Evolutionary conservation across 1,284 basidiomycete species (phyloP), one percentile per base, ranked within the genome.

Genomic region (Austroboletus novae-zelandiae): DNA sequence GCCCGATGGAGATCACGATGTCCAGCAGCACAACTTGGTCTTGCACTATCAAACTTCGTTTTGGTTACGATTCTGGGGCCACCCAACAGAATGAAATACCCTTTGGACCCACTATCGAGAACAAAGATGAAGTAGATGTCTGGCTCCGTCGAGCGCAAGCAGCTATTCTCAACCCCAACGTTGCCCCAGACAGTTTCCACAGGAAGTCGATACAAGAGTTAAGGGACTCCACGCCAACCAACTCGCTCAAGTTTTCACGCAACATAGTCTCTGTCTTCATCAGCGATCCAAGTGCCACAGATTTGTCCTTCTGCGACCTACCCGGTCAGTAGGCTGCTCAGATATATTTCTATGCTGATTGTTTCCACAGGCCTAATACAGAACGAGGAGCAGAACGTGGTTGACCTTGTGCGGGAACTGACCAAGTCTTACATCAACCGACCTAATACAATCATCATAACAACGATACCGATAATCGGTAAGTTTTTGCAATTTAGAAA

Each of bases 381-480:
- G 50, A 81, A 83, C 29, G 78, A 74, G 3, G 67, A 74, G 0
- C 50, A 62, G 2, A 65, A 70, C 0, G 62, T 73, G 1, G 73
- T 85, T 9, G 56, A 70, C 0, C 58, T 81, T 11, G 77, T 84
- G 11, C 68, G 68, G 52, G 52, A 72, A 14, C 68, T 85, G 1
- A 79, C 78, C 0, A 69, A 66, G 23, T 64, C 64, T 2, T 72
- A 81, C 44, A 79, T 83, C 43, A 45, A 52, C 5, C 71, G 72
- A 13, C 56, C 67, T 2, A 77, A 78, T 34, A 77, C 77, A 0
- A 58, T 86, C 8, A 81, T 86, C 49, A 69, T 86, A 1, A 76
- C 84, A 0, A 75, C 82, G 0, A 73, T 86, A 44, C 83, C 84
- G 0, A 80, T 83, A 76, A 79, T 71, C 41, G 81, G 84, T 83